Evolutionary conservation across 345 rosid genomes (phyloP).

Genomic region (Nephelium lappaceum): DNA sequence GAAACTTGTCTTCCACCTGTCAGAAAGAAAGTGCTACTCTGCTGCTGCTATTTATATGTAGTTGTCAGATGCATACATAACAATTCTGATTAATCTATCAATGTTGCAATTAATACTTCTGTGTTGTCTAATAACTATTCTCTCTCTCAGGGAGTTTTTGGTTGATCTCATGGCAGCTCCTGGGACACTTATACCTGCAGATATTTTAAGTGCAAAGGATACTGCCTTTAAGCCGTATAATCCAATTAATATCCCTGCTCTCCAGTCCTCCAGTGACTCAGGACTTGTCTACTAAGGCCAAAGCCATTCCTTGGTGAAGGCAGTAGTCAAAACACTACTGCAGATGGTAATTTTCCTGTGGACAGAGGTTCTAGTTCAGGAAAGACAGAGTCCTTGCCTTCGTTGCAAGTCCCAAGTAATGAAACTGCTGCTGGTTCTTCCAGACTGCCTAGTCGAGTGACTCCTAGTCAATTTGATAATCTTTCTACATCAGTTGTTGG

Average conservation of each 20-base stretch:
- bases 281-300: slow-evolving; percentile 37
- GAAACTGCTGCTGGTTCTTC: slow-evolving; percentile 61
- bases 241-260: slow-evolving; percentile 50
- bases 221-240: slow-evolving; percentile 48
- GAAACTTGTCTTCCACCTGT: neutral
- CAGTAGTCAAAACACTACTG: slow-evolving; percentile 52
- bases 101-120: neutral
- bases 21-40: neutral
- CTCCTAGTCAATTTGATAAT: slow-evolving; percentile 57
- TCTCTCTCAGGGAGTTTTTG: slow-evolving; percentile 86
- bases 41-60: neutral
- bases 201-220: slow-evolving; percentile 64
- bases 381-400: slow-evolving; percentile 38
- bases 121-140: slow-evolving; percentile 28
- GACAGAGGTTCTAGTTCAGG: slow-evolving; percentile 44
- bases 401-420: slow-evolving; percentile 35
- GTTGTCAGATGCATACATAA: neutral
- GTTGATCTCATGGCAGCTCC: slow-evolving; percentile 99
- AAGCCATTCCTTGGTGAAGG: slow-evolving; percentile 70
- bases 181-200: slow-evolving; percentile 98
- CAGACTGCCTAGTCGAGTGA: slow-evolving; percentile 42
- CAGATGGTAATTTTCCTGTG: slow-evolving; percentile 33
- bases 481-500: slow-evolving; percentile 49
- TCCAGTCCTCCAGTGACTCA: slow-evolving; percentile 46
- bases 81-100: neutral